Base-by-base conservation (phyloP, 2,329 filamentous ascomycete species). In the Hypomyces rosellus region DNA sequence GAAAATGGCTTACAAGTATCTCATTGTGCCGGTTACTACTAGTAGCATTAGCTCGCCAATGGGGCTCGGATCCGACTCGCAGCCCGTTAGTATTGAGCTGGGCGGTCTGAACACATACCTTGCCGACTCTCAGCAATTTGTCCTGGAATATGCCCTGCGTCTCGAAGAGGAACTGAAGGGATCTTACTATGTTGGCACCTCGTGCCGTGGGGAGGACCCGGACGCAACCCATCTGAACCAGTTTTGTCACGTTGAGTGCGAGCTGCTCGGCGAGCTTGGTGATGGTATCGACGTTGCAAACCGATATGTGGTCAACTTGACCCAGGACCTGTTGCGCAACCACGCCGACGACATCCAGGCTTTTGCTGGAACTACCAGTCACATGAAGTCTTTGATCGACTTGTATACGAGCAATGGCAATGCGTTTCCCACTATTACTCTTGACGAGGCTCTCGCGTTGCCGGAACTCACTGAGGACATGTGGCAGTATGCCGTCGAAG, bases 231-330 rank as follows among this genome's bases (percentile, higher is more conserved):
- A 48, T 20, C 36, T 48, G n/a, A 48, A 48, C 34, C 45, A 48
- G 36, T 48, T 48, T 25, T 48, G 45, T 18, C 45, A 48, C 20
- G 45, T 48, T 15, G 45, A 48, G 20, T 48, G 45, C 34, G 45
- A 48, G 20, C 36, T 48, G 33, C 34, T n/a, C 45, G 45, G 45
- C 8, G 45, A 25, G 12, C 20, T 48, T 12, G 16, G 22, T 5
- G 16, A 16, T 5, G 45, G 45, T 8, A 44, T 44, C 11, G 41
- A 44, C 2, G 41, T 44, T 11, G 41, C 41, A 6, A 30, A 44
- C 20, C 11, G 34, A 9, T 36, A 36, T 36, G 34, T 36, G 34
- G n/a, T 36, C n/a, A 11, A 9, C 3, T 3, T 36, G 34, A 36
- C 34, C 34, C 11, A 36, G n/a, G 34, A 36, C 34, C 34, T 36